Base-by-base conservation (phyloP, 169 alveolate species). In the Miamiensis avidus region DNA sequence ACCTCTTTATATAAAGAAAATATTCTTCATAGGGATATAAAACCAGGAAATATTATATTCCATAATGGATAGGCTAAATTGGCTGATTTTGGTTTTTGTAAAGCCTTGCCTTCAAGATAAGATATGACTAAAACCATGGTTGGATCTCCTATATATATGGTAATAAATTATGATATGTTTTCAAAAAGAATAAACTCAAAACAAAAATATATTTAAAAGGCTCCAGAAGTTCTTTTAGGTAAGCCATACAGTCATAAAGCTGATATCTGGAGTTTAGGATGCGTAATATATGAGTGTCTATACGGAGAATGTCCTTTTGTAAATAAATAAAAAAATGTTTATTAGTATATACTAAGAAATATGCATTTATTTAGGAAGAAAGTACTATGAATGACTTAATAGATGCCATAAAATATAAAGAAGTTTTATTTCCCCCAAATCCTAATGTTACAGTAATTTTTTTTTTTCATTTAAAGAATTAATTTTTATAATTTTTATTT, bases 21-120 rank as follows among this genome's bases (percentile, higher is more conserved):
- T 65, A 86, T 86, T 34, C 34, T 86, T 74, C 90, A 86, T 33
- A 79, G 90, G 81, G 90, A 86, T 75, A 76, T 86, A 0, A 86
- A 86, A 27, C 90, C 90, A 49, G 81, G 82, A 33, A 86, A 86
- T 74, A 86, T 86, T 28, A 74, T 86, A 65, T 72, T 86, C 27
- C 90, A 86, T 69, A 81, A 86, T 31, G 87, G 87, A 6, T 31
- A 74, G 29, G 84, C 81, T 27, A 86, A 86, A 32, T 27, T 86
- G 27, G 90, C 84, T 25, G 90, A 86, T 86, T 86, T 86, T 75
- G 90, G 90, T 6, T 86, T 86, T 86, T 86, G 90, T 33, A 86
- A 86, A 69, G 83, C 84, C 28, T 33, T 86, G 31, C 28, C 33
- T 81, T 29, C 73, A 20, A 76, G 83, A 4, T 30, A 86, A 31